A percentile compares a stretch with the other conserved stretches of the same genome.
Conservation (phyloP, 2,329 filamentous ascomycete species). For the Aureobasidium pullulans region DNA sequence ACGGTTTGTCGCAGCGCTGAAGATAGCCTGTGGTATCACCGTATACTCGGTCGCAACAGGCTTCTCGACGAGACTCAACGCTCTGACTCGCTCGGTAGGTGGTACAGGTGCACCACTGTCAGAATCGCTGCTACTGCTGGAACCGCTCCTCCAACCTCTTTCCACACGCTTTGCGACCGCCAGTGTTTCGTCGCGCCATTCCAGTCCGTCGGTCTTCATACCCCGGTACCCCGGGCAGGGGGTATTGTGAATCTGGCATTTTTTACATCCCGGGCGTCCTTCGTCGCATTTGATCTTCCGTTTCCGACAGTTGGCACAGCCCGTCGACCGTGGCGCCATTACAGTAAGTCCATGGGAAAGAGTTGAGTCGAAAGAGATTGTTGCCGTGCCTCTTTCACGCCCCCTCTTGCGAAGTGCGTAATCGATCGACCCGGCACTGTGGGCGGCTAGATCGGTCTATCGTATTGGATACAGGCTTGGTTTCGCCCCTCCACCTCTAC, state of each 20-base stretch:
- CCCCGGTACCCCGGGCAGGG: conserved; percentile 25
- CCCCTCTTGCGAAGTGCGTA: neutral
- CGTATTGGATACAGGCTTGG: neutral
- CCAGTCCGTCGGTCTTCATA: conserved; percentile 20
- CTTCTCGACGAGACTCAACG: neutral
- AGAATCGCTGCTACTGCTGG: neutral
- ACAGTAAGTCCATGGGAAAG: neutral
- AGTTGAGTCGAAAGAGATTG: neutral
- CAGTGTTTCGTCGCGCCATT: conserved; percentile 24
- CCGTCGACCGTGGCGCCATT: conserved; percentile 26
- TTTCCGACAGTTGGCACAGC: conserved; percentile 26
- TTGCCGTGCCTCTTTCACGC: neutral
- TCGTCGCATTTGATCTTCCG: conserved; percentile 28
- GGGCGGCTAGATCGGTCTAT: conserved; percentile 1
- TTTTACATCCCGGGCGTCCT: conserved; percentile 23
- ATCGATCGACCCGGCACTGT: neutral
- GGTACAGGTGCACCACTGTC: neutral
- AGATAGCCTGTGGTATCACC: neutral
- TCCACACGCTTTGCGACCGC: conserved; percentile 14
- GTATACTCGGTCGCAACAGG: neutral
- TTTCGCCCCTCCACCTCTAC: neutral
- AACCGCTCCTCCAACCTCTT: neutral
- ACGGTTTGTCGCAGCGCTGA: conserved; percentile 15
- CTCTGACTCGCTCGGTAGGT: neutral
- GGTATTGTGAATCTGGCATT: conserved; percentile 26